A percentile compares a stretch with the other conserved stretches of the same genome.
phyloP scores from a whole-genome alignment of 495 filamentous ascomycete species.

The Trichoderma erinaceum region DNA sequence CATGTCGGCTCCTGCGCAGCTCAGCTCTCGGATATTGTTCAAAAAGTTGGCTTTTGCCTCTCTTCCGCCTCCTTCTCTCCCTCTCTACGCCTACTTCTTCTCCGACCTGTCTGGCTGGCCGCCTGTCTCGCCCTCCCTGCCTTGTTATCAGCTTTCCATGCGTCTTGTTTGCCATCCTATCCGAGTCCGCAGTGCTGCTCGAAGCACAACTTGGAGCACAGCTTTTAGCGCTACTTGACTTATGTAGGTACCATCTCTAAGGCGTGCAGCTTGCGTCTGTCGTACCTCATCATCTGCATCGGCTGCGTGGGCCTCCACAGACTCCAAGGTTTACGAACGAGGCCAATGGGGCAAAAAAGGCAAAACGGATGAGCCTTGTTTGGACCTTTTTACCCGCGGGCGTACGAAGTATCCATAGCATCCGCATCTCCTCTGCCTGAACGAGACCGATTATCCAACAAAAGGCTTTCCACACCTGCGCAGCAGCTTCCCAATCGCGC shows the following conservation, averaged over 20 bases:
- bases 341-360: background rate
- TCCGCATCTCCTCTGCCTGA: background rate
- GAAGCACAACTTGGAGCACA: background rate
- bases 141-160: background rate
- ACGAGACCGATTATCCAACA: background rate
- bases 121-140: background rate
- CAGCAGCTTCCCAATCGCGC: background rate
- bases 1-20: conserved; percentile 5
- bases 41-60: conserved; percentile 8
- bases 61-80: background rate
- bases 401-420: conserved; percentile 1
- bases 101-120: background rate
- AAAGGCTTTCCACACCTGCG: background rate
- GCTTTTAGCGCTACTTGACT: background rate
- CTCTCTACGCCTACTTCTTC: background rate
- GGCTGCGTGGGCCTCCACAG: conserved; percentile 2
- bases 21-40: background rate
- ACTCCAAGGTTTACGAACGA: background rate
- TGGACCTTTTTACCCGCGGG: conserved; percentile 4
- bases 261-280: conserved; percentile 6
- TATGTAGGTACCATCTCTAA: conserved; percentile 13
- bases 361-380: background rate
- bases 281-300: conserved; percentile 11
- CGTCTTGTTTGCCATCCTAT: background rate
- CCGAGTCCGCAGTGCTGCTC: background rate